phyloP scores from a whole-genome alignment of 106 monocot species.

The Gastrodia elata region DNA sequence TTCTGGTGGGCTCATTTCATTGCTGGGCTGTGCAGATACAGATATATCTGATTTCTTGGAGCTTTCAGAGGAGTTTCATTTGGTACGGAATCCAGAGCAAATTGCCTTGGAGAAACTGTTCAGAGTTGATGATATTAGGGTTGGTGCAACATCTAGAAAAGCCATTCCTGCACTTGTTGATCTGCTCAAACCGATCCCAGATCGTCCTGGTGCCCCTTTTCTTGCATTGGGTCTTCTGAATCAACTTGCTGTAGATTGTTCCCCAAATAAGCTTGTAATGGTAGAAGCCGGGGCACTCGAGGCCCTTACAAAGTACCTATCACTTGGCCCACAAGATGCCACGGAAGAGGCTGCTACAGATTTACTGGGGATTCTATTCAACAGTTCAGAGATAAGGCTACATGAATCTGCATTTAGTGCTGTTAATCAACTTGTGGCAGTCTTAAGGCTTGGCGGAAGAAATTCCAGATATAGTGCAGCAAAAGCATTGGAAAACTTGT shows the following conservation, averaged over 20 bases:
- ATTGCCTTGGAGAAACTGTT: conserved; percentile 70
- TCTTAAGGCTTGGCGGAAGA: conserved; percentile 84
- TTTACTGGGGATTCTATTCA: conserved; percentile 84
- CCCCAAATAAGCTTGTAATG: conserved; percentile 72
- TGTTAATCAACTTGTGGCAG: conserved; percentile 90
- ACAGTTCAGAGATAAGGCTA: conserved; percentile 67
- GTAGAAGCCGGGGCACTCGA: conserved; percentile 92
- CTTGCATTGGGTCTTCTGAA: conserved; percentile 74
- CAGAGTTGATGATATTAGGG: conserved; percentile 85
- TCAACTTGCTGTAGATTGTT: conserved; percentile 71
- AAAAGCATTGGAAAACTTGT: conserved; percentile 89
- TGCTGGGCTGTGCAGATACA: conserved; percentile 93
- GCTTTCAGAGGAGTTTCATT: conserved; percentile 69
- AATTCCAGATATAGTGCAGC: conserved; percentile 96
- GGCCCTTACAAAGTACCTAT: conserved; percentile 85
- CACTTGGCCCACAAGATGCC: conserved; percentile 86
- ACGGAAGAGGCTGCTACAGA: conserved; percentile 91
- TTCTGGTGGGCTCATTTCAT: conserved; percentile 61
- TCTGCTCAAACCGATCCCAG: conserved; percentile 95
- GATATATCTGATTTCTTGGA: conserved; percentile 77
- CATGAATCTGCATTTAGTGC: conserved; percentile 74
- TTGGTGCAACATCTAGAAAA: conserved; percentile 73
- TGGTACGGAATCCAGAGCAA: conserved; percentile 70
- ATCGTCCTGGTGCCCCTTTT: conserved; percentile 91
- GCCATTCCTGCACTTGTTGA: conserved; percentile 89